Evolutionary conservation across 2,329 filamentous ascomycete genomes (phyloP).

Genomic region (Phoma sp.): DNA sequence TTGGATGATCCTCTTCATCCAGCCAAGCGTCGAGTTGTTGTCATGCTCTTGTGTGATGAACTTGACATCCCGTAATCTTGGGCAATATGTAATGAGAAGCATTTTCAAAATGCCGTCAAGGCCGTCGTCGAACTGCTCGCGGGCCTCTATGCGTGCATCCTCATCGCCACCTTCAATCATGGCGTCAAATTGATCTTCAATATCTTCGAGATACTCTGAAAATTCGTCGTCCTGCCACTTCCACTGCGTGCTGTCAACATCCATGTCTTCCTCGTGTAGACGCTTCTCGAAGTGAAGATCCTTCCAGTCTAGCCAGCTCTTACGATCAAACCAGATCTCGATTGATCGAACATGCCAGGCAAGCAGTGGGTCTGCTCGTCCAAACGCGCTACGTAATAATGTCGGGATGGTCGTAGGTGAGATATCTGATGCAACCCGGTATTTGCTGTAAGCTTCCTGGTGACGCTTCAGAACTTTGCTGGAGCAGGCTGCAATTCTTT

Average conservation of each 20-base stretch:
- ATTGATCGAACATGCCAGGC: slow-evolving; percentile 24
- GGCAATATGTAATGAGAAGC: slow-evolving; percentile 16
- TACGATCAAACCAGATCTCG: slow-evolving; percentile 23
- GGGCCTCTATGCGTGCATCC: neutral
- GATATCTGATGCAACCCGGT: slow-evolving; percentile 20
- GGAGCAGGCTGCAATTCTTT: slow-evolving; percentile 7
- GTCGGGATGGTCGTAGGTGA: slow-evolving; percentile 16
- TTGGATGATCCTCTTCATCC: slow-evolving; percentile 13
- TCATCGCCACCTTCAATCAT: slow-evolving; percentile 2
- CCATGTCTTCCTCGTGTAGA: neutral
- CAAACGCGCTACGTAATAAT: slow-evolving; percentile 18
- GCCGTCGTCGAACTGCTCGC: slow-evolving; percentile 12
- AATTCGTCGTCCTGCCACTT: slow-evolving; percentile 7
- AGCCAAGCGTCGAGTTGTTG: slow-evolving; percentile 10
- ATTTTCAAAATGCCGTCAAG: slow-evolving; percentile 19
- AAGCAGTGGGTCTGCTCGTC: slow-evolving; percentile 14
- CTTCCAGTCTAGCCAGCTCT: slow-evolving; percentile 21
- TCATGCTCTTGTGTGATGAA: slow-evolving; percentile 4
- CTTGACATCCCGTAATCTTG: slow-evolving; percentile 16
- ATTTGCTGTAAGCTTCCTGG: slow-evolving; percentile 18
- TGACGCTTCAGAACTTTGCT: slow-evolving; percentile 17
- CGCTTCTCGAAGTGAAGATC: slow-evolving; percentile 5
- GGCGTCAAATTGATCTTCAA: slow-evolving; percentile 11
- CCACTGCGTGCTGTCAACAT: neutral
- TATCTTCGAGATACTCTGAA: slow-evolving; percentile 3